Evolutionary conservation across 768 basidiomycete genomes (phyloP), one percentile per base, ranked within the genome.

Genomic region (Lactifluus subvellereus): DNA sequence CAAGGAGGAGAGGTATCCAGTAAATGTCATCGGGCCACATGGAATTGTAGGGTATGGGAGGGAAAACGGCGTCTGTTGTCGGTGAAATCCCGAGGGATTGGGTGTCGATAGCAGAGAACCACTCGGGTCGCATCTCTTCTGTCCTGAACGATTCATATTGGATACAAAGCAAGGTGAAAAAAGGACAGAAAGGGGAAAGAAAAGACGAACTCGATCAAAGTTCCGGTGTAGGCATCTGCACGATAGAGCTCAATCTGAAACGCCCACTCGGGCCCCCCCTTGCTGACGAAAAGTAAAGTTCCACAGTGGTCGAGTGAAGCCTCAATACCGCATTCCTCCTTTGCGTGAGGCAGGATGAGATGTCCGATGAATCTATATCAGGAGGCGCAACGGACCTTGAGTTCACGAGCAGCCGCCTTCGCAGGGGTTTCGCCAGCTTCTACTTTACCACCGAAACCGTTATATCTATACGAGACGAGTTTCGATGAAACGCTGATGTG

Each of bases 371-470:
- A 33, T 35, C n/a, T 2, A 9, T 9, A 9, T 16, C 1, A 51
- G 18, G 18, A 13, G 18, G 13, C 9, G 16, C 49, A 30, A 32
- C 64, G 53, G 37, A 85, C 87, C 77, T 85, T 69, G 35, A 88
- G 78, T 70, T 87, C 93, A n/a, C 93, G 84, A n/a, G 73, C 68
- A 4, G 93, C 93, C 10, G 91, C 92, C 69, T 88, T 74, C 0
- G 76, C 67, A 18, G 84, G 74, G 0, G 86, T 84, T 73, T 96
- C 93, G 4, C 81, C 83, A 3, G 79, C 73, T 61, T 94, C 91
- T 9, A 91, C 84, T 73, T 96, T 96, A 10, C 93, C 93, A 18
- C 91, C 91, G 67, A 94, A 95, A 4, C 93, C 93, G 65, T 94
- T 94, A 69, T 82, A 93, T 69, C 92, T 93, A 68, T 52, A n/a